Evolutionary conservation across 2,329 filamentous ascomycete species (phyloP), one percentile per base, ranked within the genome.

Genomic region (Aspergillus sp.): DNA sequence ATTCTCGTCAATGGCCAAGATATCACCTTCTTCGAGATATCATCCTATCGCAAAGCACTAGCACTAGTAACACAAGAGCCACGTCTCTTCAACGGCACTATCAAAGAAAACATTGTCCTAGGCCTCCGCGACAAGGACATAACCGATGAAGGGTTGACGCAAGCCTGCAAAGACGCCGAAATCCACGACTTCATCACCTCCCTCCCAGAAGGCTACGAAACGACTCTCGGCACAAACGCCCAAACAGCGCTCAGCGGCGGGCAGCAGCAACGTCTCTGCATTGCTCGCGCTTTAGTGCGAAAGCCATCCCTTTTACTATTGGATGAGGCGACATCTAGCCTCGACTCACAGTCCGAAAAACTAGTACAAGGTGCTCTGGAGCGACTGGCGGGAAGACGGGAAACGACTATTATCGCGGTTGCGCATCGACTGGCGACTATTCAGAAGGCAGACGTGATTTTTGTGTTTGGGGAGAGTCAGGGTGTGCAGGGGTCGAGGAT

Each of bases 361-460:
- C 69, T 83, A 1, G 81, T 88, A 7, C 83, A 90, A 64, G 73
- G 72, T 1, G 85, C 85, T 0, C 81, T 90, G 59, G 83, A 88
- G 70, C 74, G 74, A 38, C 62, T 56, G 30, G 82, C 81, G 0
- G 76, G 75, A 3, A 74, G 75, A 53, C 79, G 78, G 6, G 83
- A 59, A 25, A 60, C 65, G 46, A 81, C 88, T 2, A 87, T 86
- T 51, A 74, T 93, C 3, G 85, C 86, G 2, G 86, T 93, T 9
- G 88, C 88, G 1, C 88, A 91, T 63, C 75, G 87, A 12, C 72
- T 91, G 43, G 84, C 84, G 0, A 91, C 85, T 10, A 82, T 90
- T 17, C 86, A 87, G 64, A 85, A 90, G 56, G 85, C 86, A 1
- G 83, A 91, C 63, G 72, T 83, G n/a, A 90, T 90, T 38, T 88